A percentile compares a stretch with the other conserved stretches of the same genome.
Evolutionary conservation across 257 asterid species (phyloP).

Genomic region (Solanum clarkiae): DNA sequence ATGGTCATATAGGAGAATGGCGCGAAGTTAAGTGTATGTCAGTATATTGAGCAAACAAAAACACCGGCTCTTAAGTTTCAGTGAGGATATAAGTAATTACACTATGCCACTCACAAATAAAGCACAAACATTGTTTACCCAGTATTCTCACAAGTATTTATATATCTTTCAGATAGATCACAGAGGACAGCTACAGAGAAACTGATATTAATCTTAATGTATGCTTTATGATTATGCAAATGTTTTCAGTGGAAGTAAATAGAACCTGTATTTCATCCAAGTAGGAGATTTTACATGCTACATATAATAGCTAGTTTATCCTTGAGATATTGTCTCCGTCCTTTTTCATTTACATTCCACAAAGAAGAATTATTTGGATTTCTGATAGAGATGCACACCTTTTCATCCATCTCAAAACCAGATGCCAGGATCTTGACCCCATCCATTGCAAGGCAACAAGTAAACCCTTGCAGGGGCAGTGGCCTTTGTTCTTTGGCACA

Average conservation of each 20-base stretch:
- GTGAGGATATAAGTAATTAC: neutral
- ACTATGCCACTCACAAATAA: neutral
- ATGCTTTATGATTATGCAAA: neutral
- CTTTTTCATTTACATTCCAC: neutral
- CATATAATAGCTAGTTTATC: neutral
- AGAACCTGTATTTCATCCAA: neutral
- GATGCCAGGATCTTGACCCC: conserved; percentile 78
- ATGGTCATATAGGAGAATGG: neutral
- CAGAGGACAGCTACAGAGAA: neutral
- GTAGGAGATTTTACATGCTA: neutral
- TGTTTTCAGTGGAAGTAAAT: neutral
- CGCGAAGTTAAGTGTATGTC: neutral
- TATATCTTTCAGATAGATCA: neutral
- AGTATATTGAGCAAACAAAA: neutral
- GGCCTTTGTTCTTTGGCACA: conserved; percentile 87
- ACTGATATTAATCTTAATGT: neutral
- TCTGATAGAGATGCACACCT: conserved; percentile 27
- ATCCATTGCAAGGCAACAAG: conserved; percentile 98
- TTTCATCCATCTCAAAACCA: conserved; percentile 80
- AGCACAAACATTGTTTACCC: neutral
- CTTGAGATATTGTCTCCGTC: neutral
- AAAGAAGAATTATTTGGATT: neutral
- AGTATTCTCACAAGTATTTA: neutral
- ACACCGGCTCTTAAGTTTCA: neutral
- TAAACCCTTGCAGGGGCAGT: conserved; percentile 70